Conservation (phyloP, 2,329 filamentous ascomycete genomes). For the Metarhizium humberi region DNA sequence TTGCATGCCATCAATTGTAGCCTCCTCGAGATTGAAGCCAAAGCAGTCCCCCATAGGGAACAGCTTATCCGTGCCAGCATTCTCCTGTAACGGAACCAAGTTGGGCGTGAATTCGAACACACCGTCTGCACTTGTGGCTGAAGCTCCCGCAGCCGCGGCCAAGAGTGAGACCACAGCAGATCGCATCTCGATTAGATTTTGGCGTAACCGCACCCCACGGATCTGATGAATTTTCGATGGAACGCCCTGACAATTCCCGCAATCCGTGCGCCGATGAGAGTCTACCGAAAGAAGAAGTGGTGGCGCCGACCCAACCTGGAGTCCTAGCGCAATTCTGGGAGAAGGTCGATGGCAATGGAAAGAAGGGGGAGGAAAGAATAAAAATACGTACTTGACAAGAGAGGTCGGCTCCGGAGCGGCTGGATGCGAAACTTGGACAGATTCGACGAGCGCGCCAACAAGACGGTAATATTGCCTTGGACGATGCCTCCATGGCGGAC, state of each 20-base stretch:
- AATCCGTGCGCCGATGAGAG: not conserved
- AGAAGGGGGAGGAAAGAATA: no score
- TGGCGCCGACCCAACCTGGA: no score
- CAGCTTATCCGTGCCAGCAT: slow-evolving; percentile 25
- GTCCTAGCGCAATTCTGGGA: no score
- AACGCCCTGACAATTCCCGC: not conserved
- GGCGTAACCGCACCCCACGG: not conserved
- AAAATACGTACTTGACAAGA: no score
- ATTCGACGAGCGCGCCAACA: no score
- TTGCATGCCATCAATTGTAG: slow-evolving; percentile 60
- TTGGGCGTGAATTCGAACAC: slow-evolving; percentile 16
- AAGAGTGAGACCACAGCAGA: slow-evolving; percentile 2
- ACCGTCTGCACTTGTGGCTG: slow-evolving; percentile 1
- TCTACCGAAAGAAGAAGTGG: no score
- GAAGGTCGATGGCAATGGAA: no score
- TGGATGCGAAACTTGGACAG: no score
- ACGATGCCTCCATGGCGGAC: no score
- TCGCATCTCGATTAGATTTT: not conserved
- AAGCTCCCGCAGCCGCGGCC: not conserved
- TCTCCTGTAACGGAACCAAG: slow-evolving; percentile 24
- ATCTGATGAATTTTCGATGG: no score
- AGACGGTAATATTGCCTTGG: no score
- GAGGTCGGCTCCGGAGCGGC: no score
- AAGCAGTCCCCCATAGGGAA: slow-evolving; percentile 58
- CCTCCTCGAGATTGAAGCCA: slow-evolving; percentile 55